Evolutionary conservation across 2,329 filamentous ascomycete species (phyloP).

Genomic region (Hypoxylon sp.): DNA sequence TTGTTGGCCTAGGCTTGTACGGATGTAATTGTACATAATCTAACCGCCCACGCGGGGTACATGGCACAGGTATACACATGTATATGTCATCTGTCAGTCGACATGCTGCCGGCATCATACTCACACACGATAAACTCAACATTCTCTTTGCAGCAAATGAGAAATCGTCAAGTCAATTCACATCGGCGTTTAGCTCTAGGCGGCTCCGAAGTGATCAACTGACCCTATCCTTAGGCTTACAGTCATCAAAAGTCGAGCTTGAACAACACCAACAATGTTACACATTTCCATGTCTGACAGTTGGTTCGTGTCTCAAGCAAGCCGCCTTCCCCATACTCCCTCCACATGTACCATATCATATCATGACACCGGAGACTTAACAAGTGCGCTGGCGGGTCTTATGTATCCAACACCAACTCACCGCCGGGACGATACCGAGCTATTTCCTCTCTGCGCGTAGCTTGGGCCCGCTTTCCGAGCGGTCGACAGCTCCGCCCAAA

Average conservation of each 20-base stretch:
- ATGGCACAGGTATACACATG: slow-evolving; percentile 30
- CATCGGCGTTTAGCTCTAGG: not conserved
- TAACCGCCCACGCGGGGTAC: slow-evolving; percentile 39
- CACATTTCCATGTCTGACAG: not conserved
- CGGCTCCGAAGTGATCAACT: not conserved
- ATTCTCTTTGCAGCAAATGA: not conserved
- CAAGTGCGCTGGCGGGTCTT: not conserved
- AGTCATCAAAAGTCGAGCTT: not conserved
- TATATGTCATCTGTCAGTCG: slow-evolving; percentile 3
- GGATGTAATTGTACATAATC: not conserved
- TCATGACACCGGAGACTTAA: not conserved
- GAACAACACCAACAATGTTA: too few species aligned
- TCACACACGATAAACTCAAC: not conserved
- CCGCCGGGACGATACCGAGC: slow-evolving; percentile 28
- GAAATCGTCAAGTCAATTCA: not conserved
- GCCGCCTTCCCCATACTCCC: too few species aligned
- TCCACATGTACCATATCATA: too few species aligned
- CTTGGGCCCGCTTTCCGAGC: slow-evolving; percentile 31
- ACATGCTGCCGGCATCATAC: slow-evolving; percentile 13
- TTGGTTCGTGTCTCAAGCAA: not conserved
- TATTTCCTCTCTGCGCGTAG: slow-evolving; percentile 17
- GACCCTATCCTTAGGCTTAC: not conserved
- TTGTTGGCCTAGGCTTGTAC: slow-evolving; percentile 9
- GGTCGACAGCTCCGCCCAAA: slow-evolving; percentile 21
- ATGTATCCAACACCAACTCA: slow-evolving; percentile 28